A percentile compares a stretch with the other conserved stretches of the same genome.
These are phyloP conservation scores for Lachnellula cervina DNA, from an alignment of 2,329 filamentous ascomycete genomes.

Conservation along the genomic window DNA sequence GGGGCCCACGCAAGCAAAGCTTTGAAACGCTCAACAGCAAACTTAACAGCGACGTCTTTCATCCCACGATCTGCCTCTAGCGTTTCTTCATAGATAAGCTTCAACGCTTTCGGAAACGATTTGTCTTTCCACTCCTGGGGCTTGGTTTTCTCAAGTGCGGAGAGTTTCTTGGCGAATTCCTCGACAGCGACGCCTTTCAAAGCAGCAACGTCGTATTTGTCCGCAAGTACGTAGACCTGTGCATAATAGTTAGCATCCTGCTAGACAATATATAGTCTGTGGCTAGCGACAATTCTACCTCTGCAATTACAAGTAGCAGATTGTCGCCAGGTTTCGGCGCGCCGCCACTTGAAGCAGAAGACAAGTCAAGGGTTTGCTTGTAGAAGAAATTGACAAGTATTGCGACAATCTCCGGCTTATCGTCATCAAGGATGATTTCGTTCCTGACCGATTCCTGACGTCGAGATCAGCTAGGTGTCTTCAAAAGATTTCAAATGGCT, in stretches of 20 bases:
- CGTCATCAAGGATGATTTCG: constrained; percentile 54
- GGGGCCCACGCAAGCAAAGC: not conserved
- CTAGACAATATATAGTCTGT: not conserved
- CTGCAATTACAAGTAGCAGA: not conserved
- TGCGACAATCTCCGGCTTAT: constrained; percentile 65
- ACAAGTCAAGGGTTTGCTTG: constrained; percentile 4
- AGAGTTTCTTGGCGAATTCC: not conserved
- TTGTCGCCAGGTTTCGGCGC: not conserved
- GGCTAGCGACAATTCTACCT: not conserved
- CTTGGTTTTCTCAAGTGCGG: too few relatives aligned
- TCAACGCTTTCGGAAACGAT: not conserved
- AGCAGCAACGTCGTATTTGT: not conserved
- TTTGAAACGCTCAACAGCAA: not conserved
- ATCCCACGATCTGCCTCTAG: not conserved
- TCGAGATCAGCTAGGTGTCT: too few relatives aligned
- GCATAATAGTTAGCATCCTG: not conserved
- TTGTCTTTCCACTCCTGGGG: not conserved
- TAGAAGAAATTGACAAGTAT: constrained; percentile 78
- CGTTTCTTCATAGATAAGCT: not conserved
- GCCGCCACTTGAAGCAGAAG: not conserved
- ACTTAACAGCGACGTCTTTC: not conserved
- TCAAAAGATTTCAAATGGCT: too few relatives aligned
- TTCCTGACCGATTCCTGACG: constrained; percentile 7
- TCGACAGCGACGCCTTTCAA: not conserved
- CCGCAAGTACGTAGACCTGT: not conserved